Base-by-base conservation (phyloP, 2,329 filamentous ascomycete species). In the Chaetomium globosum region DNA sequence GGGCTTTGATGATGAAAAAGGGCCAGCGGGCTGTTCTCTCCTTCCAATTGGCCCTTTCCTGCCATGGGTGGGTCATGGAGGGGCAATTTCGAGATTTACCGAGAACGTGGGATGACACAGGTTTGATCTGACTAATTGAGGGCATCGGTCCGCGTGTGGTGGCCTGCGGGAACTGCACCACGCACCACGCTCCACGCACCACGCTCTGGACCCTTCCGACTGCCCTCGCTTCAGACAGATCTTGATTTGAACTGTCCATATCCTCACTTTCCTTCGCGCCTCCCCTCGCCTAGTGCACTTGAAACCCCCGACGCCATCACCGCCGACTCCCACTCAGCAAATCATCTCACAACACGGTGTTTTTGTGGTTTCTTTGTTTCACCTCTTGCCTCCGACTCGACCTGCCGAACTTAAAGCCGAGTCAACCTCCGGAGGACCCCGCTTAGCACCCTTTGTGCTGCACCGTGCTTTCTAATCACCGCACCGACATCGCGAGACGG, bases 31-130 rank as follows among this genome's bases (percentile, higher is more conserved):
- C 54, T 39, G 48, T 39, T 65, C 48, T 64, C 28, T 19, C 31
- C 33, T 43, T 61, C 10, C 31, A 46, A 72, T 71, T 71, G 69
- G 69, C 26, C 26, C n/a, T 19, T 26, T 16, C 36, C 21, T 9
- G 51, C 33, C 46, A 61, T 55, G 46, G 28, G 58, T 54, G 48
- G 60, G 36, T 54, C 39, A 48, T 30, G 60, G 65, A 68, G 67
- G 70, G 70, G 68, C 67, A 69, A 70, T 64, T 69, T 67, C 43
- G 63, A 57, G 57, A 62, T 69, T 68, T 69, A 65, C 69, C 69
- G 68, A 70, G 63, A 56, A 57, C 68, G 67, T 72, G 69, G 70
- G 71, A 71, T 68, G 71, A 71, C 68, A 36, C 39, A 59, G 55
- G 30, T 49, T 5, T 59, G 59, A 55, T 65, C 66, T 72, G 69